Evolutionary conservation across 176 grass and related monocot genomes (phyloP), one percentile per base, ranked within the genome.

Genomic region (Ensete ventricosum): DNA sequence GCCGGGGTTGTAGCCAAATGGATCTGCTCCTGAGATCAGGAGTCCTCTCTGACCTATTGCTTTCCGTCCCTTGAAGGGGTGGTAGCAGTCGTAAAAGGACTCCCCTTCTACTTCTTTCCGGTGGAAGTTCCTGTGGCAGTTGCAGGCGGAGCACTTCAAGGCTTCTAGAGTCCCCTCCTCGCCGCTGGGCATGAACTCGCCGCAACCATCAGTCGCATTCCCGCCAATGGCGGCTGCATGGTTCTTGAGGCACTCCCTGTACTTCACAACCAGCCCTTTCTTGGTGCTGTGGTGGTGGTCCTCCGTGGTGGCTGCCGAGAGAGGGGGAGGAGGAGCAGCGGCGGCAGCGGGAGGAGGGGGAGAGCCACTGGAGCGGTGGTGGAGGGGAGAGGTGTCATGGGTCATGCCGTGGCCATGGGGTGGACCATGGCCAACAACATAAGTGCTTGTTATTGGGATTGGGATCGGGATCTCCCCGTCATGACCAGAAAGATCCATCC

Each of bases 81-180:
- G 14, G 72, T 19, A 69, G 67, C 14, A 49, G 43, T 50, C 29
- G 16, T 16, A 69, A 7, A 43, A 68, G 14, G 65, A 74, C 54
- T 74, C 54, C 9, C 72, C 72, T 43, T 74, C 72, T 29, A 59
- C 19, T 25, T 74, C 72, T 57, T 74, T 74, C 14, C 53, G 22
- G 72, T 74, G 72, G 72, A 74, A 74, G 72, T 74, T 74, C 24
- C 72, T 26, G 54, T 74, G 72, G 54, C 72, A 74, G 72, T 25
- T 13, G 72, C 72, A 74, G 53, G 72, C 72, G 10, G 72, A 74
- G 53, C 72, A 74, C 53, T 59, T 74, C 24, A 74, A 34, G 53
- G 53, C 53, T 25, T 74, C 72, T 8, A 74, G 53, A 4, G 72
- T 58, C 23, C 72, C 72, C 54, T 74, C 72, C 17, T 74, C 53